Conservation (phyloP, 306 rosid species). For the Malus orientalis region DNA sequence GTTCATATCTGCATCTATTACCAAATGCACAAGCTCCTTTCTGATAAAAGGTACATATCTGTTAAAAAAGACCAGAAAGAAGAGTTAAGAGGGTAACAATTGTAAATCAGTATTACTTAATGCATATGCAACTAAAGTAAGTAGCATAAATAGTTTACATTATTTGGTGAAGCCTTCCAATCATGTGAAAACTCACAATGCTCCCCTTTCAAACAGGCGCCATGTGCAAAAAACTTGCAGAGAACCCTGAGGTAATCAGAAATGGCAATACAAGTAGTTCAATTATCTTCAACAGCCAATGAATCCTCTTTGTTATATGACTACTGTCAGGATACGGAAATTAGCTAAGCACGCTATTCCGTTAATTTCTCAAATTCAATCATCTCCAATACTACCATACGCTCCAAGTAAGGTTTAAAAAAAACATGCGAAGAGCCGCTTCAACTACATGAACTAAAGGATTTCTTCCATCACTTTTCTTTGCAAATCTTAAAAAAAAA, state of each 20-base stretch:
- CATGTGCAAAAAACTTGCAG: conserved; percentile 94
- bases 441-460: not conserved
- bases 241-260: conserved; percentile 54
- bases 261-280: conserved; percentile 1
- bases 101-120: not conserved
- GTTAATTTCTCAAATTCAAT: not conserved
- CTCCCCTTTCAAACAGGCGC: conserved; percentile 96
- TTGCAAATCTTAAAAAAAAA: not conserved
- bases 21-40: conserved; percentile 89
- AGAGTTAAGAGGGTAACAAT: conserved; percentile 9
- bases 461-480: not conserved
- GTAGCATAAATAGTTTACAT: conserved; percentile 36
- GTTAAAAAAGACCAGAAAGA: conserved; percentile 14
- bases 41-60: conserved; percentile 91
- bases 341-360: not conserved
- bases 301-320: not conserved
- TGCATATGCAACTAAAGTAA: not conserved
- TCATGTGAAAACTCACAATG: conserved; percentile 95
- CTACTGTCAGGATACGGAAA: not conserved
- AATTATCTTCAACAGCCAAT: conserved; percentile 2
- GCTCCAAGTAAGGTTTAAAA: not conserved
- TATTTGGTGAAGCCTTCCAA: conserved; percentile 80
- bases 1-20: conserved; percentile 94
- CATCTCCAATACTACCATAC: not conserved
- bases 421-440: not conserved